Conservation (phyloP, 345 rosid species). For the Euphorbia tirucalli region DNA sequence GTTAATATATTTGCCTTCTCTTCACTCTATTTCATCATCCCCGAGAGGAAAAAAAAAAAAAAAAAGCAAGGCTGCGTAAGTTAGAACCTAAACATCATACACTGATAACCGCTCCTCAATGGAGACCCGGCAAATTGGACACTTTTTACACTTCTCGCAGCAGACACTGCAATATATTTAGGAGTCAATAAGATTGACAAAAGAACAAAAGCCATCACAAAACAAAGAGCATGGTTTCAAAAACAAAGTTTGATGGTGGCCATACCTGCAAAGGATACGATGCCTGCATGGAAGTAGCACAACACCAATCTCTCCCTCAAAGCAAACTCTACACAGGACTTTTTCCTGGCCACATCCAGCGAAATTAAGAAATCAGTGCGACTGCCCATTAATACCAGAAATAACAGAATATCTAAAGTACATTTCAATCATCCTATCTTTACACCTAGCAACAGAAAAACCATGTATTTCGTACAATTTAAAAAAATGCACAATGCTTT, state of each 20-base stretch:
- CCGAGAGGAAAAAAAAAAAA: conserved; percentile 9
- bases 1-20: conserved; percentile 16
- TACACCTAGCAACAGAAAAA: neutral
- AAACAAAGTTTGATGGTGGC: neutral
- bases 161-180: conserved; percentile 59
- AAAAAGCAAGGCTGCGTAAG: conserved; percentile 7
- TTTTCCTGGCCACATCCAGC: conserved; percentile 60
- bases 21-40: conserved; percentile 7
- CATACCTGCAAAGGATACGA: conserved; percentile 87
- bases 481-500: no score
- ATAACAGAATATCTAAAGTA: neutral
- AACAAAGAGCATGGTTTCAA: neutral
- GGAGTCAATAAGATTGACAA: conserved; percentile 15
- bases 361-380: neutral
- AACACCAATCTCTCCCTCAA: conserved; percentile 79
- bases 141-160: conserved; percentile 84
- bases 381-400: neutral
- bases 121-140: conserved; percentile 79
- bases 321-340: conserved; percentile 89
- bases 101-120: conserved; percentile 81
- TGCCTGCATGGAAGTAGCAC: conserved; percentile 96
- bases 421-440: neutral
- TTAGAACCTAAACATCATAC: conserved; percentile 66
- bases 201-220: neutral
- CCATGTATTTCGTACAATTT: neutral